These are phyloP conservation scores for Bacidia gigantensis DNA, from an alignment of 495 filamentous ascomycete species.

Conservation along the genomic window DNA sequence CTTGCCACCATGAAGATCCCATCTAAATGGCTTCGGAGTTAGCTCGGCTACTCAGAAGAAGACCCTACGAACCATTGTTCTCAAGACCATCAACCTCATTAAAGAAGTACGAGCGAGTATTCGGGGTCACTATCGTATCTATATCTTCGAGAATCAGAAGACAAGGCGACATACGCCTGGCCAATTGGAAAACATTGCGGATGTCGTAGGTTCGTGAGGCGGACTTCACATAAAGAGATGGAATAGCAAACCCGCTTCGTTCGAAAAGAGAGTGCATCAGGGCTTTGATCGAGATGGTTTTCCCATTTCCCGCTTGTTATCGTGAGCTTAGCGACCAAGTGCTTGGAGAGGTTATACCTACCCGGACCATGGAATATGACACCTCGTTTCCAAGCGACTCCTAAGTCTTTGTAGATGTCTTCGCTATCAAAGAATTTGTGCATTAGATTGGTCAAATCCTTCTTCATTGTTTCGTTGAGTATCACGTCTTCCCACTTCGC, in stretches of 20 bases:
- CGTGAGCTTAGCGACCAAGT: constrained; percentile 29
- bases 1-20: constrained; percentile 52
- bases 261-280: constrained; percentile 43
- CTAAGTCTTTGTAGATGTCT: constrained; percentile 29
- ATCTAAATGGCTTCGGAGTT: too few relatives aligned
- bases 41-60: too few relatives aligned
- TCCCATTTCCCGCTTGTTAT: constrained; percentile 40
- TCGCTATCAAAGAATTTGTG: constrained; percentile 33
- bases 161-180: constrained; percentile 29
- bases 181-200: constrained; percentile 34
- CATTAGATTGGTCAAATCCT: constrained; percentile 24
- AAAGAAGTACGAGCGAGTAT: constrained; percentile 48
- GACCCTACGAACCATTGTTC: too few relatives aligned
- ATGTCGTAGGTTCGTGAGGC: constrained; percentile 29
- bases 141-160: constrained; percentile 51
- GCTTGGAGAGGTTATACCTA: constrained; percentile 10
- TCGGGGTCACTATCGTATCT: constrained; percentile 41
- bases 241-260: constrained; percentile 25
- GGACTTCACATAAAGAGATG: constrained; percentile 42
- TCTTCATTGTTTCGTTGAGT: constrained; percentile 31
- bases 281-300: constrained; percentile 59
- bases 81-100: constrained; percentile 58
- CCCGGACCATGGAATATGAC: constrained; percentile 35
- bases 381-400: constrained; percentile 33
- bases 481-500: constrained; percentile 33